Base-by-base conservation (phyloP, 805 yeast species). In the Yueomyces sp. region DNA sequence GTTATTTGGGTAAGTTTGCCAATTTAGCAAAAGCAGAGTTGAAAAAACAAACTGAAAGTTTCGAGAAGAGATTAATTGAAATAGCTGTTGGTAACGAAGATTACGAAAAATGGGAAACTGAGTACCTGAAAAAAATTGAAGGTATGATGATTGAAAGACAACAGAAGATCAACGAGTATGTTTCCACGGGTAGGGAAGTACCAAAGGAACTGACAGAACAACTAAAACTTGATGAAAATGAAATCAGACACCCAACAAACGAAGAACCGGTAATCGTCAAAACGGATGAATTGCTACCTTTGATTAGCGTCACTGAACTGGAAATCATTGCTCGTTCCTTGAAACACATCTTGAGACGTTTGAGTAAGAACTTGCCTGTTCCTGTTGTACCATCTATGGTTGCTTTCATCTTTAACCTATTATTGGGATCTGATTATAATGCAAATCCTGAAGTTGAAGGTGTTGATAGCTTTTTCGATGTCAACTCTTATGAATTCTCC, bases 241-340 rank as follows among this genome's bases (percentile, higher is more conserved):
- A 62, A 32, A 49, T 62, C 27, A 60, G 58, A 50, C 57, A 60
- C 37, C 60, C 63, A 44, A 59, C 65, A 9, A 62, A 61, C 36
- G 62, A 58, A 27, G 49, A 55, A 5, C 61, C 66, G 28, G 56
- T 58, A 29, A 53, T 60, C n/a, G 55, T 62, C 37, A 64, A 64
- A 37, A 54, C 56, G 29, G 63, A 59, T 37, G 59, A 61, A 49
- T 66, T 74, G 47, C 53, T 63, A 5, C 66, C 78, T n/a, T 66
- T 83, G 40, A 62, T 69, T 44, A 57, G 53, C 11, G 60, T 79
- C 37, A 60, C 77, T 31, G 59, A 61, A 42, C 41, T 59, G 26
- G 97, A 88, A 63, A 80, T 88, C 68, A 62, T 88, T 52, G 74
- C 90, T 28, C 80, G 98, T 65, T 76, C 85, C 29, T 62, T 76